These are phyloP conservation scores for Paecilomyces formosus DNA, from an alignment of 2,329 filamentous ascomycete genomes.

Conservation along the genomic window DNA sequence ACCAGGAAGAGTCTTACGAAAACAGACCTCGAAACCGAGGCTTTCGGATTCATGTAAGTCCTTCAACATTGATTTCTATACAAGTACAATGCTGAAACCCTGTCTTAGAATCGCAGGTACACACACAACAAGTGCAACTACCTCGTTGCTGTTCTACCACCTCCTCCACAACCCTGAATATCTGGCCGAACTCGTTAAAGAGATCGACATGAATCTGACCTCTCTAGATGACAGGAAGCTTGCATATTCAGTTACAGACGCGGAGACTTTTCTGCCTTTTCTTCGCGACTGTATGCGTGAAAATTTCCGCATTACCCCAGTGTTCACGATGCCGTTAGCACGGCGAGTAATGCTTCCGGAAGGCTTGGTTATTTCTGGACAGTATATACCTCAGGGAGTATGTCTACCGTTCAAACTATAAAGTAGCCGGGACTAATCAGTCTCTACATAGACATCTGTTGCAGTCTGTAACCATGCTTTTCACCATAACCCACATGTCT, in stretches of 20 bases:
- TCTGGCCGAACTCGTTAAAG: slow-evolving; percentile 12
- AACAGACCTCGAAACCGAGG: slow-evolving; percentile 26
- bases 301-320: slow-evolving; percentile 27
- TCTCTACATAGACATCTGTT: slow-evolving; percentile 16
- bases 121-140: slow-evolving; percentile 25
- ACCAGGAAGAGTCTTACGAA: slow-evolving; percentile 22
- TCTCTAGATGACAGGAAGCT: not conserved
- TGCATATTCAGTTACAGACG: slow-evolving; percentile 15
- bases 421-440: not conserved
- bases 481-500: slow-evolving; percentile 25
- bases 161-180: slow-evolving; percentile 20
- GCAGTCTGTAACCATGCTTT: slow-evolving; percentile 28
- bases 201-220: slow-evolving; percentile 8
- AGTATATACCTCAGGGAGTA: slow-evolving; percentile 18
- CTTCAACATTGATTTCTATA: not conserved
- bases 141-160: slow-evolving; percentile 23
- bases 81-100: not conserved
- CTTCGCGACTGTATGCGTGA: slow-evolving; percentile 21
- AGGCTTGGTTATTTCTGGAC: slow-evolving; percentile 16
- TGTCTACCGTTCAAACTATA: slow-evolving; percentile 4
- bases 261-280: slow-evolving; percentile 19
- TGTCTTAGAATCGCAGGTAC: slow-evolving; percentile 22
- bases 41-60: slow-evolving; percentile 31
- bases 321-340: slow-evolving; percentile 27
- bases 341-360: slow-evolving; percentile 17